Evolutionary conservation across 805 yeast genomes (phyloP), one percentile per base, ranked within the genome.

Genomic region (Saturnispora quitensis): DNA sequence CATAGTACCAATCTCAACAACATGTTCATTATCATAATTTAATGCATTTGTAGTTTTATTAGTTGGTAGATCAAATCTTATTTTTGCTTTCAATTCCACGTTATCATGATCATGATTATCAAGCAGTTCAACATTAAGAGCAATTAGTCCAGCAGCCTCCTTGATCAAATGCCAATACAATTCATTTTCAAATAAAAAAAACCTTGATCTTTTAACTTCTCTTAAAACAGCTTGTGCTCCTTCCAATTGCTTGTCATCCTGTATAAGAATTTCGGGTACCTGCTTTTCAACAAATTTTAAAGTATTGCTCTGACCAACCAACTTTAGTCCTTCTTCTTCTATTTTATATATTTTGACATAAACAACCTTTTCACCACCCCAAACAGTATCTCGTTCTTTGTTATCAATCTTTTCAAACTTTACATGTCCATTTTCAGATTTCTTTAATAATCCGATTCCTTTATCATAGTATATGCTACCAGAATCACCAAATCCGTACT

Each of bases 401-500:
- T 70, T 55, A 69, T 56, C 52, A 2, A 61, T 28, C 42, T 57
- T 60, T 50, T 67, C 69, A 57, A 78, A 73, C 9, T 60, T 54
- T 25, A 77, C 64, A 34, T 70, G 72, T 15, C 86, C 78, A 22
- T 70, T 68, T 53, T 61, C 60, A 1, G 60, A 55, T 51, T 82
- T 80, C 46, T 80, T 76, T 55, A 89, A 68, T 0, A 85, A 65
- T 0, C 95, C 97, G 43, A 84, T 68, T 2, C 97, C 97, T 56
- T 77, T 75, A 58, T 87, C 90, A 51, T 67, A 68, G 60, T 80
- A 88, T 20, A 73, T 77, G 1, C 96, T 86, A 0, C 98, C 99
- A 0, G 95, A 81, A 65, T 90, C 97, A 17, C 85, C 90, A 68
- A 79, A 91, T 0, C 98, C 98, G 62, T 86, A 93, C 60, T 86